These are phyloP conservation scores for Aeminium ludgeri DNA, from an alignment of 495 filamentous ascomycete species.

Conservation along the genomic window DNA sequence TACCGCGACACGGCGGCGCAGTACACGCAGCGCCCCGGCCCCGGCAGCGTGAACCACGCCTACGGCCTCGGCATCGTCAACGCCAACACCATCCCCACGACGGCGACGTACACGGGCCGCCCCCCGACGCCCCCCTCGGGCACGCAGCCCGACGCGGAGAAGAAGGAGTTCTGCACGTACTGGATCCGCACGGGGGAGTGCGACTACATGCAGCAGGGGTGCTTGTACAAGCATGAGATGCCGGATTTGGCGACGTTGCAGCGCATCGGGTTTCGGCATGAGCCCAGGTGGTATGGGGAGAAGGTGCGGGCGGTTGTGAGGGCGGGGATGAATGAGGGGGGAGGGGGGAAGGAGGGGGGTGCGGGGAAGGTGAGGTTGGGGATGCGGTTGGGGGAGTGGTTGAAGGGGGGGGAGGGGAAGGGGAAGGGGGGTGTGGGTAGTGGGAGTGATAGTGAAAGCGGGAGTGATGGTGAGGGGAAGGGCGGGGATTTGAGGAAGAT, in stretches of 20 bases:
- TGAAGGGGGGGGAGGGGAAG: conserved; percentile 4
- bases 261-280: conserved; percentile 40
- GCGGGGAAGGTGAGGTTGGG: background rate
- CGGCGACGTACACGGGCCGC: no score
- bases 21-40: background rate
- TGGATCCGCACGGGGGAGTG: conserved; percentile 76
- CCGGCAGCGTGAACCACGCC: no score
- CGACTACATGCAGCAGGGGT: conserved; percentile 70
- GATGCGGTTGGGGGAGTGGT: background rate
- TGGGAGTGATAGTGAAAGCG: no score
- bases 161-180: conserved; percentile 71
- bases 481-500: no score
- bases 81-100: no score
- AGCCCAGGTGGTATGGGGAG: conserved; percentile 42
- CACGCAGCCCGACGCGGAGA: conserved; percentile 17
- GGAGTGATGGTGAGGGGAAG: no score
- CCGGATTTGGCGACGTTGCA: conserved; percentile 41
- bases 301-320: conserved; percentile 18
- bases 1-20: conserved; percentile 5
- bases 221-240: conserved; percentile 78
- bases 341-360: background rate
- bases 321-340: background rate
- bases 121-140: conserved; percentile 20
- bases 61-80: no score
- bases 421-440: no score